Evolutionary conservation across 306 rosid genomes (phyloP).

Genomic region (Dryas octopetala): DNA sequence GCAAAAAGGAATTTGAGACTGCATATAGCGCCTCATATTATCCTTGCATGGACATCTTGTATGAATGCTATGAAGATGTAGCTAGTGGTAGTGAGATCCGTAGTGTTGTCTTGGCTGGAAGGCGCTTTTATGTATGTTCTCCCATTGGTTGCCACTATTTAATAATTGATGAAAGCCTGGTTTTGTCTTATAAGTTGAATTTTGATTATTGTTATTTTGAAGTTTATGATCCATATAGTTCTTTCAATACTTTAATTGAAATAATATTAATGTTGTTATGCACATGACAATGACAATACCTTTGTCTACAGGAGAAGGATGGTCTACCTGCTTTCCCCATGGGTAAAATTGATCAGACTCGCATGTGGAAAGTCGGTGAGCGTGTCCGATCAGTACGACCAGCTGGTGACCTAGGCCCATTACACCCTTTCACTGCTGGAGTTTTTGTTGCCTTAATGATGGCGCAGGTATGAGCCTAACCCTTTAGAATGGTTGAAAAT

Average conservation of each 20-base stretch:
- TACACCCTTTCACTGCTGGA: slow-evolving; percentile 96
- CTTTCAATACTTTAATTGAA: neutral
- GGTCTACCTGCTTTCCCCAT: slow-evolving; percentile 97
- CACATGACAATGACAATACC: slow-evolving; percentile 4
- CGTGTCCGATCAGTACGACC: slow-evolving; percentile 76
- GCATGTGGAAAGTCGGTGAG: slow-evolving; percentile 99
- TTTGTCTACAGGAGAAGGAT: slow-evolving; percentile 77
- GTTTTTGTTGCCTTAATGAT: slow-evolving; percentile 97
- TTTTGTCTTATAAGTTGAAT: neutral
- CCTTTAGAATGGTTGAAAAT: neutral
- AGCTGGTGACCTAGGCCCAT: slow-evolving; percentile 87
- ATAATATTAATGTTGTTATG: neutral
- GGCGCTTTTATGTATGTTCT: slow-evolving; percentile 78
- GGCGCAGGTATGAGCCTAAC: slow-evolving; percentile 75
- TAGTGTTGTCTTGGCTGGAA: slow-evolving; percentile 97
- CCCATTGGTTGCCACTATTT: neutral
- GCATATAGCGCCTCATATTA: slow-evolving; percentile 95
- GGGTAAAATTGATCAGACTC: slow-evolving; percentile 98
- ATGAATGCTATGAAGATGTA: slow-evolving; percentile 95
- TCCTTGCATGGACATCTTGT: slow-evolving; percentile 97
- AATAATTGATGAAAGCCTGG: neutral
- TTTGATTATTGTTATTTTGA: neutral
- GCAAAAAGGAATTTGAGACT: slow-evolving; percentile 75
- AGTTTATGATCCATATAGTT: neutral
- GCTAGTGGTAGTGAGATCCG: slow-evolving; percentile 91